These are phyloP conservation scores for Coemansia sp. DNA, from an alignment of 192 early-diverging fungal species.

Conservation along the genomic window DNA sequence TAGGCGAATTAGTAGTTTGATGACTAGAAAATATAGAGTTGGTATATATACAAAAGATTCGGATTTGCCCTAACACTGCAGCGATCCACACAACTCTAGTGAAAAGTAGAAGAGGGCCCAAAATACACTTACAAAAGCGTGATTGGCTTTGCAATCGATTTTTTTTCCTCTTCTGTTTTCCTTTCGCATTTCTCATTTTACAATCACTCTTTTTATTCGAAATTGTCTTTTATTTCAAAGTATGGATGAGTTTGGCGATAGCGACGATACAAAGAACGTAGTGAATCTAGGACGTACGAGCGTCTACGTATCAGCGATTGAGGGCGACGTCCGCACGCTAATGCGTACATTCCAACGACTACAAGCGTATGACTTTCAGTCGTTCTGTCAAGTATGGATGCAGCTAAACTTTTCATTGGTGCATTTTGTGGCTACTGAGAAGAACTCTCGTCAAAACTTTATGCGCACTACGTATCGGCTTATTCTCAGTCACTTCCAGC, in stretches of 20 bases:
- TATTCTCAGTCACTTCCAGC: constrained; percentile 50
- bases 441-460: constrained; percentile 60
- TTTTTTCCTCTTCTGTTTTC: background rate
- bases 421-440: constrained; percentile 64
- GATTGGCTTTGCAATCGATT: too few relatives aligned
- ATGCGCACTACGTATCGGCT: constrained; percentile 60
- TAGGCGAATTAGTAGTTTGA: too few relatives aligned
- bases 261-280: constrained; percentile 50
- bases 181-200: background rate
- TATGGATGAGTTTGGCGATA: constrained; percentile 34
- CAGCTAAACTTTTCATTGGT: constrained; percentile 61
- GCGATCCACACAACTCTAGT: too few relatives aligned
- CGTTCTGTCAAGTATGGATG: constrained; percentile 61
- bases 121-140: too few relatives aligned
- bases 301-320: constrained; percentile 54
- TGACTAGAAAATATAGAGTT: too few relatives aligned
- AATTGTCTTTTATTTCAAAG: background rate
- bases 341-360: constrained; percentile 57
- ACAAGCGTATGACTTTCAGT: constrained; percentile 53
- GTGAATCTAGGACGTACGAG: constrained; percentile 55
- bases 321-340: constrained; percentile 55
- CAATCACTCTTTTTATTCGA: background rate
- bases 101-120: too few relatives aligned
- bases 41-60: too few relatives aligned
- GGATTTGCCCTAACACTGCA: too few relatives aligned